Conservation (phyloP, 2,329 filamentous ascomycete species). For the Ascochyta viciae-villosae region DNA sequence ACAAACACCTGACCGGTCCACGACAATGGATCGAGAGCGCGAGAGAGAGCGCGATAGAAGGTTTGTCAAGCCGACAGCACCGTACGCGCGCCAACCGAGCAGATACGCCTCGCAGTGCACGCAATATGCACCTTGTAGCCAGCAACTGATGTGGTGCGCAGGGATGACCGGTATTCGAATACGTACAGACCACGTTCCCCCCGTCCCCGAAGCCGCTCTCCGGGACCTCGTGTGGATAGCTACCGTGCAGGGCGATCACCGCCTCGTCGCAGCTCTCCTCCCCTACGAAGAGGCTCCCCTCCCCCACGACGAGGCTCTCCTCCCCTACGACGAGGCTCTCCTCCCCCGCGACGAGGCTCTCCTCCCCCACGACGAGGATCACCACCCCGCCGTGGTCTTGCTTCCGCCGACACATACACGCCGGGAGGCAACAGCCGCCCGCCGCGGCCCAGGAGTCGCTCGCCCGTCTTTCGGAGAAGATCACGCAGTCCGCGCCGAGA, state of each 20-base stretch:
- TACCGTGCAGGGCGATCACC: slow-evolving; percentile 47
- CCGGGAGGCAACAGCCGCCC: slow-evolving; percentile 41
- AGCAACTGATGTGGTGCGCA: slow-evolving; percentile 17
- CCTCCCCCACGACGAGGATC: slow-evolving; percentile 31
- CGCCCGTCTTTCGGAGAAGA: slow-evolving; percentile 47
- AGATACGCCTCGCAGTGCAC: slow-evolving; percentile 6
- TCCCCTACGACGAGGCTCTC: slow-evolving; percentile 25
- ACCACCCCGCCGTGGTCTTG: slow-evolving; percentile 44
- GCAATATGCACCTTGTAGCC: slow-evolving; percentile 2
- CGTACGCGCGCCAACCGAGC: slow-evolving; percentile 19
- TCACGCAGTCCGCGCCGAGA: slow-evolving; percentile 52
- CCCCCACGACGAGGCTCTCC: slow-evolving; percentile 33
- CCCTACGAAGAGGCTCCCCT: slow-evolving; percentile 16
- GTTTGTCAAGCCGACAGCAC: slow-evolving; percentile 44
- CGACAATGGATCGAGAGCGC: slow-evolving; percentile 48
- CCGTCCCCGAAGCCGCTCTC: slow-evolving; percentile 38
- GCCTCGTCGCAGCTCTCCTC: slow-evolving; percentile 18
- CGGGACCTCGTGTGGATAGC: slow-evolving; percentile 45
- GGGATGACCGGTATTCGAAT: slow-evolving; percentile 49
- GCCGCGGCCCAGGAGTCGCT: slow-evolving; percentile 49
- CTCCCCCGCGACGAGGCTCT: slow-evolving; percentile 20
- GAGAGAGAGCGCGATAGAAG: slow-evolving; percentile 54
- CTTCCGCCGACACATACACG: slow-evolving; percentile 51
- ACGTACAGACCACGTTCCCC: slow-evolving; percentile 48
- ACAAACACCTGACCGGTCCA: background rate